Conservation (phyloP, 2,329 filamentous ascomycete species). For the Trichoderma sp. region DNA sequence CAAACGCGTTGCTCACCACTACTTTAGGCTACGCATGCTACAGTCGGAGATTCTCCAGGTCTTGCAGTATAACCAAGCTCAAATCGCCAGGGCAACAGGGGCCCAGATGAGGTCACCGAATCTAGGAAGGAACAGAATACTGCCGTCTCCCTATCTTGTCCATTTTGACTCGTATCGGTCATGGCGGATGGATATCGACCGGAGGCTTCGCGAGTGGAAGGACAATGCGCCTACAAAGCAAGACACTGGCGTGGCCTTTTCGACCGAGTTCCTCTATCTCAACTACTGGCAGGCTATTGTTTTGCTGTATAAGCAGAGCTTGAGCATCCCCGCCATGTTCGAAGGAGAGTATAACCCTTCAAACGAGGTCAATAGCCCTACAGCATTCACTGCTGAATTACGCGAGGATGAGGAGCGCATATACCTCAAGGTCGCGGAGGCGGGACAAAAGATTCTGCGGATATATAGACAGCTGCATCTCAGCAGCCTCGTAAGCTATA, state of each 20-base stretch:
- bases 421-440: constrained; percentile 91
- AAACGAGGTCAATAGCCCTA: constrained; percentile 61
- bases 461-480: constrained; percentile 88
- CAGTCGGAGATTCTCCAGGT: constrained; percentile 96
- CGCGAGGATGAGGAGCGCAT: constrained; percentile 84
- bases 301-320: constrained; percentile 88
- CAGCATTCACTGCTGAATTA: constrained; percentile 60
- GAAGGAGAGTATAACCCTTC: constrained; percentile 71
- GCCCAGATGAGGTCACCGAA: constrained; percentile 60
- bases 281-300: constrained; percentile 99
- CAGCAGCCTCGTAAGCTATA: constrained; percentile 89
- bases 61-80: constrained; percentile 84
- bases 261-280: constrained; percentile 82
- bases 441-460: constrained; percentile 86
- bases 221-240: constrained; percentile 70
- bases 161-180: constrained; percentile 81
- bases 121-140: constrained; percentile 70
- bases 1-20: constrained; percentile 88
- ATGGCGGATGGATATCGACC: constrained; percentile 86
- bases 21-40: constrained; percentile 80
- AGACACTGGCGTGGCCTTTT: constrained; percentile 85
- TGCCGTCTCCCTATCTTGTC: constrained; percentile 81
- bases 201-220: constrained; percentile 81
- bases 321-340: constrained; percentile 80
- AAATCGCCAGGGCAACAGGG: constrained; percentile 65